Evolutionary conservation across 768 basidiomycete genomes (phyloP).

Genomic region (Trichaptum fuscoviolaceum): DNA sequence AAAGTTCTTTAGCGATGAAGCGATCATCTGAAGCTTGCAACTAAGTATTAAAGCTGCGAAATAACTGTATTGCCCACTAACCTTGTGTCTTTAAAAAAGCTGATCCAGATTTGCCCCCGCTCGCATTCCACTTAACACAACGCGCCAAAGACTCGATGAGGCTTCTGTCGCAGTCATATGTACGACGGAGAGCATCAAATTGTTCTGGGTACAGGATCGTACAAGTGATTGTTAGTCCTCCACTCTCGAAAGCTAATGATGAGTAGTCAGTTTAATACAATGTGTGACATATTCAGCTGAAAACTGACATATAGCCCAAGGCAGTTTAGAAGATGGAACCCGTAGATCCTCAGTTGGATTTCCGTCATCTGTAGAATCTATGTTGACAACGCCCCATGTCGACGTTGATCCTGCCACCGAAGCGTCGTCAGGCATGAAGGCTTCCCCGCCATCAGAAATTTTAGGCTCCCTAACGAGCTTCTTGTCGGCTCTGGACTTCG

Average conservation of each 20-base stretch:
- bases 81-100: slow-evolving; percentile 95
- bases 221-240: slow-evolving; percentile 86
- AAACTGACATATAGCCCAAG: slow-evolving; percentile 74
- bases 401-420: slow-evolving; percentile 80
- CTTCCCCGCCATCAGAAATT: slow-evolving; percentile 63
- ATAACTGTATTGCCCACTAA: slow-evolving; percentile 24
- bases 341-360: slow-evolving; percentile 76
- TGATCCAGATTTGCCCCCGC: slow-evolving; percentile 94
- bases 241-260: slow-evolving; percentile 77
- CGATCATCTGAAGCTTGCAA: slow-evolving; percentile 68
- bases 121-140: slow-evolving; percentile 94
- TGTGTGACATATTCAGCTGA: background rate
- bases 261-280: slow-evolving; percentile 13
- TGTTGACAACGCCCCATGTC: slow-evolving; percentile 89
- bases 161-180: slow-evolving; percentile 90
- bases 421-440: slow-evolving; percentile 88
- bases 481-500: slow-evolving; percentile 74
- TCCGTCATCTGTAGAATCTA: slow-evolving; percentile 58
- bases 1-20: slow-evolving; percentile 97
- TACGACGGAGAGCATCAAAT: slow-evolving; percentile 88
- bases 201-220: slow-evolving; percentile 95
- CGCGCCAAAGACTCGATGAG: slow-evolving; percentile 91
- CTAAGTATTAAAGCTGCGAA: background rate
- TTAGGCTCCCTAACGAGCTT: slow-evolving; percentile 53
- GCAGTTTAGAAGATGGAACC: slow-evolving; percentile 70